Conservation (phyloP, 225 moss, liverwort and hornwort genomes). For the Thuidium tamariscinum region DNA sequence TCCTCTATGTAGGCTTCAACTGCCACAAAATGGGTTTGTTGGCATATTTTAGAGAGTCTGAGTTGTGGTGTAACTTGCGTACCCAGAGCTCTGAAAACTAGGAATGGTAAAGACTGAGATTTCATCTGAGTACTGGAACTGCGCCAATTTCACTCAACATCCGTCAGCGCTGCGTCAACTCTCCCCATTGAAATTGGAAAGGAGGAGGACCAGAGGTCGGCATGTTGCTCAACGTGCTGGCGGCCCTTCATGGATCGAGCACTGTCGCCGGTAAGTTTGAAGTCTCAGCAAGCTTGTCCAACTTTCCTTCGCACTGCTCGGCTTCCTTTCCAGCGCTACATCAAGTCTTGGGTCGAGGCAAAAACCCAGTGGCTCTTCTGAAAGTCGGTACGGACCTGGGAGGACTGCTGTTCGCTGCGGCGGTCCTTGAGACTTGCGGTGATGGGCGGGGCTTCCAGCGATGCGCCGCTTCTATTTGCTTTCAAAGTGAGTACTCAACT, state of each 20-base stretch:
- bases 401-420: conserved; percentile 42
- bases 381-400: conserved; percentile 67
- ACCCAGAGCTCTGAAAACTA: not conserved
- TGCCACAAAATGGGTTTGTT: too few relatives aligned
- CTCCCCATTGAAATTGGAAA: conserved; percentile 4
- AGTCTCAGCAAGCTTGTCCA: conserved; percentile 58
- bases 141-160: not conserved
- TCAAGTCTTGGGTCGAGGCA: not conserved
- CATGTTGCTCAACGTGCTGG: conserved; percentile 61
- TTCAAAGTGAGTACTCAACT: conserved; percentile 54
- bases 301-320: conserved; percentile 41
- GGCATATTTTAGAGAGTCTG: not conserved
- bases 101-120: not conserved
- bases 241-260: conserved; percentile 69
- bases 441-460: conserved; percentile 47
- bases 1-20: too few relatives aligned
- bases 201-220: conserved; percentile 37
- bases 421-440: conserved; percentile 50
- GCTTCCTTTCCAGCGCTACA: conserved; percentile 49
- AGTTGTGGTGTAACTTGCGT: not conserved
- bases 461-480: conserved; percentile 62
- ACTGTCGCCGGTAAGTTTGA: conserved; percentile 51
- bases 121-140: not conserved
- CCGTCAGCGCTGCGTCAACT: too few relatives aligned
- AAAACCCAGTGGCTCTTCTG: conserved; percentile 22